Evolutionary conservation across 2,329 filamentous ascomycete species (phyloP).

Genomic region (Aspergillus pseudonomiae): DNA sequence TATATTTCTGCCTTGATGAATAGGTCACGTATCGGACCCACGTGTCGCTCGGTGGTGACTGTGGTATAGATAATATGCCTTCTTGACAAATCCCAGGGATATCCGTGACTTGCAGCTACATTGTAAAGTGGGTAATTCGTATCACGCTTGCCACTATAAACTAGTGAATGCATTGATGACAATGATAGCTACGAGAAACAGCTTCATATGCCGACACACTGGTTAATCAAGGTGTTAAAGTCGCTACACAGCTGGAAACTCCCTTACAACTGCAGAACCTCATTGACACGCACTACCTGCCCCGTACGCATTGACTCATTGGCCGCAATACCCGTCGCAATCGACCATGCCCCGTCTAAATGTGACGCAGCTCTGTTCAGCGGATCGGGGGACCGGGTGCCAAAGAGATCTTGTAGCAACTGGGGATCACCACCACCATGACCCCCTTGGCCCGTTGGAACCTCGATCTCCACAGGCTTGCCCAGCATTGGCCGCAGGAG

Average conservation of each 20-base stretch:
- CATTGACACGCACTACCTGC: conserved; percentile 59
- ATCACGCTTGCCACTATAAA: background rate
- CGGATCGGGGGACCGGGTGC: conserved; percentile 49
- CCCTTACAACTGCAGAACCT: conserved; percentile 31
- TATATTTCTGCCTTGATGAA: no score
- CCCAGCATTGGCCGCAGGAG: conserved; percentile 58
- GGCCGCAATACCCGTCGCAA: conserved; percentile 62
- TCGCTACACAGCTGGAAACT: background rate
- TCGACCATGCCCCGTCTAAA: conserved; percentile 61
- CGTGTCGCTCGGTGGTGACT: no score
- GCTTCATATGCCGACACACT: background rate
- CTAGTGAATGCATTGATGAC: fast-evolving
- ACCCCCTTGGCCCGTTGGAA: conserved; percentile 55
- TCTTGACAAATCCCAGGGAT: no score
- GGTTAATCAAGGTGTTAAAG: background rate
- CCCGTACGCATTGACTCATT: conserved; percentile 62
- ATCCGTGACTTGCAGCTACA: no score
- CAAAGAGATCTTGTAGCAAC: conserved; percentile 61
- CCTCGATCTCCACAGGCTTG: conserved; percentile 59
- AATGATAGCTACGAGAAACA: background rate
- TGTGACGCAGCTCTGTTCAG: conserved; percentile 60
- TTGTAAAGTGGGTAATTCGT: background rate
- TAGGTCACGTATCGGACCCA: no score
- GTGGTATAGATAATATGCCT: no score
- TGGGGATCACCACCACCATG: conserved; percentile 65